Evolutionary conservation across 2,329 filamentous ascomycete species (phyloP), one percentile per base, ranked within the genome.

Genomic region (Trichoderma afroharzianum): DNA sequence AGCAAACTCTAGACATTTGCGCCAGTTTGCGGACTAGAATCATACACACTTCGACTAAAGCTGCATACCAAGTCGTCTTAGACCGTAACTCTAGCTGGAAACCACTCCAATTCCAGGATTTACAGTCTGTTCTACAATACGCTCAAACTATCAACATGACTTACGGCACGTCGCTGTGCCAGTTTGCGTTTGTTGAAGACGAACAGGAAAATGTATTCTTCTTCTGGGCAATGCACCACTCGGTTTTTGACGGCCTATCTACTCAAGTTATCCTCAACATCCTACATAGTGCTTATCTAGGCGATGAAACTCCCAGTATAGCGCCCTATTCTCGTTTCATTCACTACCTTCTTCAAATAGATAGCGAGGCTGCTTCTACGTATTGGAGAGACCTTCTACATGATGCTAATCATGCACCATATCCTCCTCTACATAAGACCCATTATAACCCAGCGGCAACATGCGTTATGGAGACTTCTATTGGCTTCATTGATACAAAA

Each of bases 1-100:
- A 70, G 6, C n/a, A 24, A 21, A 71, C 68, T 7, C 1, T 70
- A 7, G 14, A 26, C 1, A 12, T 61, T 14, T 71, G 68, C 18
- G 3, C 30, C 3, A 73, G 26, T 43, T 36, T 74, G 5, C 67
- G 72, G 0, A 73, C 62, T 0, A 39, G 72, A 36, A 71, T 74
- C 12, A 43, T 73, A 3, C 21, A 36, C 2, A 68, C 55, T 4
- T 69, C 55, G 3, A 32, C 3, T 15, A 64, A 64, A 4, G 18
- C 15, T 4, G 15, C 63, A 11, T 32, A 58, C 15, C 69, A 71
- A 15, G 11, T 67, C 3, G 32, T 71, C 1, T 3, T 36, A 2
- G 2, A 28, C 8, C 9, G 15, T 6, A 24, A 3, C 21, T 43
- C 18, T n/a, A 36, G 33, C 39, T 66, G 5, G 47, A 30, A 66